Evolutionary conservation across 1,284 basidiomycete genomes (phyloP).

Genomic region (Rhodotorula sp.): DNA sequence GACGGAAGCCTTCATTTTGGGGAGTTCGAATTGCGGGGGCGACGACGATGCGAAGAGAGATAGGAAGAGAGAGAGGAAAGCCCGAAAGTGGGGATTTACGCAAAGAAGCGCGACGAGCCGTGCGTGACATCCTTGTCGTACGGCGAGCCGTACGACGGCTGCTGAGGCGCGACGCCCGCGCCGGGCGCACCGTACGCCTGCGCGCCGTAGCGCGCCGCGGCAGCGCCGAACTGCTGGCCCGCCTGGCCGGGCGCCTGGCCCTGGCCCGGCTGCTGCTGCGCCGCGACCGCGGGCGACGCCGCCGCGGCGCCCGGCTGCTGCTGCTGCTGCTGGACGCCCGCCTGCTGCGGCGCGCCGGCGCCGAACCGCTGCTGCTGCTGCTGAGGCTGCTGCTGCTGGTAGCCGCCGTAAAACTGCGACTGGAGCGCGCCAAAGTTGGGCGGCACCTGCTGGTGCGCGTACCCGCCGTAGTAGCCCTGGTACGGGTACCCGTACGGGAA

Average conservation of each 20-base stretch:
- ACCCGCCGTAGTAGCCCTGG: conserved; percentile 27
- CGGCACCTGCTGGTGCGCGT: conserved; percentile 39
- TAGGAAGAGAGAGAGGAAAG: neutral
- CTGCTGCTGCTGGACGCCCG: conserved; percentile 12
- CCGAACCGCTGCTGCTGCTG: conserved; percentile 27
- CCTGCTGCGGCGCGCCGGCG: neutral
- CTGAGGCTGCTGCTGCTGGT: conserved; percentile 11
- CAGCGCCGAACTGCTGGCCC: conserved; percentile 8
- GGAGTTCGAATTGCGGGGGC: neutral
- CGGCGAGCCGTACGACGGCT: conserved; percentile 6
- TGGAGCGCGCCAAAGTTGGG: conserved; percentile 39
- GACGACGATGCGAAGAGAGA: conserved; percentile 3
- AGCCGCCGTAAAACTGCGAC: conserved; percentile 25
- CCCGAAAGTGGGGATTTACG: neutral
- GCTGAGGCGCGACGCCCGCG: conserved; percentile 9
- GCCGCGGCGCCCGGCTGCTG: conserved; percentile 21
- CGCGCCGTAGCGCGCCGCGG: conserved; percentile 6
- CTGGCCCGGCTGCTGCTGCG: conserved; percentile 18
- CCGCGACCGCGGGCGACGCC: neutral
- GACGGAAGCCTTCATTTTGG: neutral
- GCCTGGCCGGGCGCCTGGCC: conserved; percentile 9
- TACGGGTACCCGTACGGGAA: conserved; percentile 35
- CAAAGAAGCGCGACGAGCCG: conserved; percentile 14
- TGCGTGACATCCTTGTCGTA: conserved; percentile 19
- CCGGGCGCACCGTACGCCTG: conserved; percentile 6